A percentile compares a stretch with the other conserved stretches of the same genome.
These are phyloP conservation scores for Serendipita indica DNA, from an alignment of 768 basidiomycete genomes.

Conservation along the genomic window DNA sequence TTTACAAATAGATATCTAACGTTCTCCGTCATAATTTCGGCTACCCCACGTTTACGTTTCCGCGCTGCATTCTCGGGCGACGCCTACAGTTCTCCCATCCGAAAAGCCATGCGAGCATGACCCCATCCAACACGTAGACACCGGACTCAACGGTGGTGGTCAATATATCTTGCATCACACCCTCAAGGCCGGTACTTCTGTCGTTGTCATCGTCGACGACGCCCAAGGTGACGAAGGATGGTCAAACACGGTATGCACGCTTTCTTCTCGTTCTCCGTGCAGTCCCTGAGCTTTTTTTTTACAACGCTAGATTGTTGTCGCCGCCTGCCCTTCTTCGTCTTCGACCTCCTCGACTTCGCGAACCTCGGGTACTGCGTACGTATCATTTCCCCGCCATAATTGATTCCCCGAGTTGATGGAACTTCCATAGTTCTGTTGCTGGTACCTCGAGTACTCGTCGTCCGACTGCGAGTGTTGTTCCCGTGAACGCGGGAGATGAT, in stretches of 20 bases:
- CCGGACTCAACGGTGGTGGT: neutral
- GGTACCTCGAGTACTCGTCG: neutral
- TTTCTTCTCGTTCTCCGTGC: neutral
- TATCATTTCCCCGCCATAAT: neutral
- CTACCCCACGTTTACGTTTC: neutral
- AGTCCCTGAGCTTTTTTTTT: neutral
- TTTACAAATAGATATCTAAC: neutral
- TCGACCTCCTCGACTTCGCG: neutral
- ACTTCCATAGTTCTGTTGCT: neutral
- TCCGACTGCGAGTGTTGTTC: neutral
- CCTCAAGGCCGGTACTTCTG: neutral
- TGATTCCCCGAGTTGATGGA: neutral
- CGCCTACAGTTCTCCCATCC: neutral
- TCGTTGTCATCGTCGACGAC: slow-evolving; percentile 1
- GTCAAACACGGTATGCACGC: neutral
- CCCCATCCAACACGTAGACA: neutral
- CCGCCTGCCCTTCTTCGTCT: neutral
- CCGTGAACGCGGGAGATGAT: neutral
- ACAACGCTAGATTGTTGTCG: slow-evolving; percentile 6
- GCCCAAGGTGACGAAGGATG: neutral
- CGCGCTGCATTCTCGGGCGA: neutral
- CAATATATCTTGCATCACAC: neutral
- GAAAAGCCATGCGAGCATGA: slow-evolving; percentile 5
- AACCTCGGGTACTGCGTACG: neutral
- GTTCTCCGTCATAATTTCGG: neutral